phyloP scores from a whole-genome alignment of 2,329 filamentous ascomycete genomes.

The Daldinia sp. region DNA sequence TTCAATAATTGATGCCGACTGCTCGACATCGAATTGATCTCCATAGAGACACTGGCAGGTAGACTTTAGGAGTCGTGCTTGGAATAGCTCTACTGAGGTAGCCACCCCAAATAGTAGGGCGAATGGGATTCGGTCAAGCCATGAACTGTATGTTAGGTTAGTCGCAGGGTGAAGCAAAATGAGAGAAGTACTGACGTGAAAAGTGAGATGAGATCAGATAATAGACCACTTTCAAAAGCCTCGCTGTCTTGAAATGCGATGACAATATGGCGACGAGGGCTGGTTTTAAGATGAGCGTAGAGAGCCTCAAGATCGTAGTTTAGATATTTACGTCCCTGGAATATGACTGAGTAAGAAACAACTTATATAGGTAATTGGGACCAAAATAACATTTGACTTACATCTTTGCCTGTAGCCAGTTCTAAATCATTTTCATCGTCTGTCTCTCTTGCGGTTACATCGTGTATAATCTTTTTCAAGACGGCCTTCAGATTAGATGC shows the following conservation, averaged over 20 bases:
- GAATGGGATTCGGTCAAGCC: slow-evolving; percentile 82
- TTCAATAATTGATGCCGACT: slow-evolving; percentile 78
- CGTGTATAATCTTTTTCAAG: slow-evolving; percentile 79
- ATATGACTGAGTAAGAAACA: slow-evolving; percentile 36
- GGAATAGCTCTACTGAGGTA: slow-evolving; percentile 83
- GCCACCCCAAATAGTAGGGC: slow-evolving; percentile 83
- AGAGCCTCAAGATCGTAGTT: slow-evolving; percentile 84
- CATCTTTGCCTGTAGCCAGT: slow-evolving; percentile 60
- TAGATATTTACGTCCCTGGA: slow-evolving; percentile 72
- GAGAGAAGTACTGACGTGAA: slow-evolving; percentile 69
- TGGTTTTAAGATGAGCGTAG: slow-evolving; percentile 67
- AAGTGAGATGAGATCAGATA: slow-evolving; percentile 77
- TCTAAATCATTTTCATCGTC: slow-evolving; percentile 68
- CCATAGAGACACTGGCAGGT: slow-evolving; percentile 76
- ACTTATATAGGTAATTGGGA: slow-evolving; percentile 21
- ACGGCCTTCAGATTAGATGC: slow-evolving; percentile 79
- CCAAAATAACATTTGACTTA: slow-evolving; percentile 50
- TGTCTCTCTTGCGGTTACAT: slow-evolving; percentile 63
- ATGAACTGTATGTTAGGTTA: slow-evolving; percentile 58
- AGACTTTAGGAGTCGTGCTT: slow-evolving; percentile 77
- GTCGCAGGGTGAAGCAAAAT: not conserved
- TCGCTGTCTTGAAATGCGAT: slow-evolving; percentile 85
- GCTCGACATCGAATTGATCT: slow-evolving; percentile 81
- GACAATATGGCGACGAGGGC: slow-evolving; percentile 70
- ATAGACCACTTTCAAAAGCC: slow-evolving; percentile 78